phyloP scores from a whole-genome alignment of 805 yeast species.

The Cyberlindnera americana region DNA sequence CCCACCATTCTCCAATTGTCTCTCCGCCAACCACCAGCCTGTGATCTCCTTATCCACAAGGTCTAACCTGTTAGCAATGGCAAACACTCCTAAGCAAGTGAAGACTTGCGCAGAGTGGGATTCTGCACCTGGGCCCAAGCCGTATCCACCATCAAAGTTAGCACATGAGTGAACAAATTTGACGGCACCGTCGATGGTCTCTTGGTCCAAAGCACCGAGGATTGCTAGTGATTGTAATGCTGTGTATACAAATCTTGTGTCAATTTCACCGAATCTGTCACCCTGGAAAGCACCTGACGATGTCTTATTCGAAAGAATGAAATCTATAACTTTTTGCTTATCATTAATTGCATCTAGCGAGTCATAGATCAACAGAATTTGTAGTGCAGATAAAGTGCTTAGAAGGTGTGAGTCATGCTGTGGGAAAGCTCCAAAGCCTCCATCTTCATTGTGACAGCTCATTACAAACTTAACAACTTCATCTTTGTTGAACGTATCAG shows the following conservation, averaged over 20 bases:
- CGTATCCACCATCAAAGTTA: slow-evolving; percentile 96
- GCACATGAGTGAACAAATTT: slow-evolving; percentile 64
- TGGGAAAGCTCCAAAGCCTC: slow-evolving; percentile 91
- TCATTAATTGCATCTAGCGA: slow-evolving; percentile 43
- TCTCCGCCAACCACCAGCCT: slow-evolving; percentile 86
- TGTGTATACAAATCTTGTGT: slow-evolving; percentile 84
- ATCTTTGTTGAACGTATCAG: slow-evolving; percentile 52
- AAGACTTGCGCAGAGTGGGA: slow-evolving; percentile 91
- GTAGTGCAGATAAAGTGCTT: slow-evolving; percentile 83
- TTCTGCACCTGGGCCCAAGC: slow-evolving; percentile 91
- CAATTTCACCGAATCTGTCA: slow-evolving; percentile 88
- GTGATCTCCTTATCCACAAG: slow-evolving; percentile 42
- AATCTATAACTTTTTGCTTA: slow-evolving; percentile 28
- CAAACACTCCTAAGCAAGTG: slow-evolving; percentile 78
- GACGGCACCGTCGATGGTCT: slow-evolving; percentile 59
- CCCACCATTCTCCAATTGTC: slow-evolving; percentile 87
- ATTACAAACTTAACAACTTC: slow-evolving; percentile 68
- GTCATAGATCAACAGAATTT: slow-evolving; percentile 66
- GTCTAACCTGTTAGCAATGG: slow-evolving; percentile 60
- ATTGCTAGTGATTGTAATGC: slow-evolving; percentile 73
- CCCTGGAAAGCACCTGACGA: slow-evolving; percentile 78
- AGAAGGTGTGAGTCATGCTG: slow-evolving; percentile 85
- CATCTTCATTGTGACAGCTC: slow-evolving; percentile 59
- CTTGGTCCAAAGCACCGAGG: slow-evolving; percentile 56
- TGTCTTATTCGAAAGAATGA: slow-evolving; percentile 36